Evolutionary conservation across 805 yeast genomes (phyloP).

Genomic region (Alloascoidea africana): DNA sequence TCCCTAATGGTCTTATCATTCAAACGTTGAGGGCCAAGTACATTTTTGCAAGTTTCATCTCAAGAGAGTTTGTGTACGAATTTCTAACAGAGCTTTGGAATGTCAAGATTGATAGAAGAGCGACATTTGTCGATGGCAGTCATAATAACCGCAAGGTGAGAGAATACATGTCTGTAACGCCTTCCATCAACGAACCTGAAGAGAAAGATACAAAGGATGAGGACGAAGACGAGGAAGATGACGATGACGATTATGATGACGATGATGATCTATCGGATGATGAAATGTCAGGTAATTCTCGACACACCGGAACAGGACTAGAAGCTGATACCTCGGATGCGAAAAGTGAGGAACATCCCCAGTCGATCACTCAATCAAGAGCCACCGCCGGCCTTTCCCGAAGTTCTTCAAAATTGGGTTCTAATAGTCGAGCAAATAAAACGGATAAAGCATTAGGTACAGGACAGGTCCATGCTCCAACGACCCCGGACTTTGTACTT

Average conservation of each 20-base stretch:
- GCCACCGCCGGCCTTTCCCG: conserved; percentile 3
- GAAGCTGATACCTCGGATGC: conserved; percentile 13
- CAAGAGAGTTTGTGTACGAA: conserved; percentile 65
- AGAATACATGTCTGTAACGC: background rate
- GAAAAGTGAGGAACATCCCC: conserved; percentile 3
- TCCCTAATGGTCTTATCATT: conserved; percentile 76
- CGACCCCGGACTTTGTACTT: conserved; percentile 29
- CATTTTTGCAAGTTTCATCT: conserved; percentile 74
- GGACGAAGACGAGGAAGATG: conserved; percentile 1
- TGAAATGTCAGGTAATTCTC: conserved; percentile 16
- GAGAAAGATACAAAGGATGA: conserved; percentile 3
- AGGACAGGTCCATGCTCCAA: conserved; percentile 53
- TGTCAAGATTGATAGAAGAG: background rate
- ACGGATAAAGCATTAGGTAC: conserved; percentile 19
- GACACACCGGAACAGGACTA: conserved; percentile 9
- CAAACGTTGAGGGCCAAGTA: conserved; percentile 51
- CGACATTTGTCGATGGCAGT: background rate
- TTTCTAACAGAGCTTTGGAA: conserved; percentile 63
- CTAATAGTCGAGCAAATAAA: conserved; percentile 6
- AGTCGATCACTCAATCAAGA: conserved; percentile 9
- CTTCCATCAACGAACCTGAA: conserved; percentile 1
- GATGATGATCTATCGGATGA: conserved; percentile 19
- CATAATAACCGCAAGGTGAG: too few relatives aligned
- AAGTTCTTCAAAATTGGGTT: too few relatives aligned
- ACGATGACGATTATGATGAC: conserved; percentile 8